Evolutionary conservation across 441 rosid genomes (phyloP).

Genomic region (Adansonia grandidieri): DNA sequence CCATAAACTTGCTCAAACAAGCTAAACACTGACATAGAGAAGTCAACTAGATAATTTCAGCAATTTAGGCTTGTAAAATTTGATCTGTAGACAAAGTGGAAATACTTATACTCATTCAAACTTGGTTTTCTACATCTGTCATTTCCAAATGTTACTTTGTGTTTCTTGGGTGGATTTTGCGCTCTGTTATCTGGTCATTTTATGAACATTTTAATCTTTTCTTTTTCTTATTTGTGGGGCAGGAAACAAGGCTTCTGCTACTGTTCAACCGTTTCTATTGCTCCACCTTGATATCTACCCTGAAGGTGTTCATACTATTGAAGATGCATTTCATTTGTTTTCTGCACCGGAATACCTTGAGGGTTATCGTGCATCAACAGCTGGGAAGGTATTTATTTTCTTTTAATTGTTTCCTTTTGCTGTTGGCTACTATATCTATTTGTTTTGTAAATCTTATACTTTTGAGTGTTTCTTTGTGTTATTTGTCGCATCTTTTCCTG

Average conservation of each 20-base stretch:
- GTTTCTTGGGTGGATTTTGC: constrained; percentile 4
- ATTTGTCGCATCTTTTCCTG: neutral
- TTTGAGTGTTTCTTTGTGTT: neutral
- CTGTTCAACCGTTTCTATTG: constrained; percentile 81
- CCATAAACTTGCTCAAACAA: neutral
- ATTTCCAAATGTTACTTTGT: neutral
- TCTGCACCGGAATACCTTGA: constrained; percentile 85
- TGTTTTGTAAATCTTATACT: neutral
- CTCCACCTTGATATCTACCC: constrained; percentile 88
- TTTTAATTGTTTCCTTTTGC: constrained; percentile 13
- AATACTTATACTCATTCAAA: neutral
- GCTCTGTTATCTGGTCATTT: neutral
- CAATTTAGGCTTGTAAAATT: neutral
- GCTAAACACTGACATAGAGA: neutral
- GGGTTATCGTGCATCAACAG: constrained; percentile 76
- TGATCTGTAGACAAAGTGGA: neutral
- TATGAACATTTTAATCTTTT: constrained; percentile 14
- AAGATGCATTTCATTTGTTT: constrained; percentile 83
- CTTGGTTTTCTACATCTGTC: neutral
- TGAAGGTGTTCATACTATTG: constrained; percentile 69
- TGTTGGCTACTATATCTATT: neutral
- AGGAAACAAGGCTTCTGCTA: constrained; percentile 88
- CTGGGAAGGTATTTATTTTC: constrained; percentile 69
- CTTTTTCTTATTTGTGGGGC: constrained; percentile 23
- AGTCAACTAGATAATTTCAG: neutral